phyloP scores from a whole-genome alignment of 495 filamentous ascomycete species.

The Lentithecium fluviatile region DNA sequence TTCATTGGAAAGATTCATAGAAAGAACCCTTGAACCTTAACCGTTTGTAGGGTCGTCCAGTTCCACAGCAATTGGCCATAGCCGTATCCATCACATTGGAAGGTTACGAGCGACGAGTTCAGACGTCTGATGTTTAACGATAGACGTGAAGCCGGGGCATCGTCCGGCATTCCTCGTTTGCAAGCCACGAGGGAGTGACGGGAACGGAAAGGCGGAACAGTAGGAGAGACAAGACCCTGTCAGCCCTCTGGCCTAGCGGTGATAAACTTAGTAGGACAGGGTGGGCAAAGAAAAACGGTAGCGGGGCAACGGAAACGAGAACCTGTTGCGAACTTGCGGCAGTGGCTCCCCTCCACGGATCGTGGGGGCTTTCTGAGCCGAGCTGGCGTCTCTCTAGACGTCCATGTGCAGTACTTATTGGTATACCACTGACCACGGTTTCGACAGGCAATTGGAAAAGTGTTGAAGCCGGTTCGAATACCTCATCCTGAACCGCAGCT shows the following conservation, averaged over 20 bases:
- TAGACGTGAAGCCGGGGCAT: background rate
- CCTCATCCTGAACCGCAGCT: too few species aligned
- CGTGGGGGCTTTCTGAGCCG: too few species aligned
- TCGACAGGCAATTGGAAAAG: too few species aligned
- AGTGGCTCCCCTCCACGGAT: too few species aligned
- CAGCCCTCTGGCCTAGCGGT: background rate
- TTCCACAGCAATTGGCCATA: background rate
- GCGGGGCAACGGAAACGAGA: too few species aligned
- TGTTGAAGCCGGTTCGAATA: too few species aligned
- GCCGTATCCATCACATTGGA: background rate
- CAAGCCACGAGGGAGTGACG: background rate
- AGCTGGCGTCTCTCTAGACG: too few species aligned
- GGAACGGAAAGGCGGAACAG: background rate
- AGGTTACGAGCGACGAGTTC: background rate
- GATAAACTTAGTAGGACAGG: background rate
- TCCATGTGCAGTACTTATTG: too few species aligned
- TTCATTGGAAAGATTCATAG: too few species aligned
- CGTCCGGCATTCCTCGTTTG: slow-evolving; percentile 8
- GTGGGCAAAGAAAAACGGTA: too few species aligned
- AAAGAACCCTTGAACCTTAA: background rate
- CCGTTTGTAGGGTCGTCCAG: background rate
- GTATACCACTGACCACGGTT: too few species aligned
- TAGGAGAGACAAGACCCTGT: background rate
- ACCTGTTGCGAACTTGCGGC: too few species aligned
- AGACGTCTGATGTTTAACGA: slow-evolving; percentile 13